Evolutionary conservation across 1,284 basidiomycete species (phyloP).

Genomic region (Cryptococcus sp.): DNA sequence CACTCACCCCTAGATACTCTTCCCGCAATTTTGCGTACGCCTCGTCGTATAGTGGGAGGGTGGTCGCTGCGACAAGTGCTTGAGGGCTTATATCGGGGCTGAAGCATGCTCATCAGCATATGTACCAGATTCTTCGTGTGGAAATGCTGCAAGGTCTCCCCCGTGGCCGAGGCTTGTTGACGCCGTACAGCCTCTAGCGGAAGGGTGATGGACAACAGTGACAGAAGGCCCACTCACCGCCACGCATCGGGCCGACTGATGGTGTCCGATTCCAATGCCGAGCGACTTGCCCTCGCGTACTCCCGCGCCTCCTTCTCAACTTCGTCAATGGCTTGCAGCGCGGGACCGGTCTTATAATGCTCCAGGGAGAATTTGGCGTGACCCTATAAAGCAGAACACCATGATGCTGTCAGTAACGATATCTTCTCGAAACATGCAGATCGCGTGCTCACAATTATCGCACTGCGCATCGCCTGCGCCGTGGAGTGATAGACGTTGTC

Average conservation of each 20-base stretch:
- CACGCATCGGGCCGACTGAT: constrained; percentile 38
- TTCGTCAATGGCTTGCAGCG: constrained; percentile 37
- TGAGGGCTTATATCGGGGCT: constrained; percentile 45
- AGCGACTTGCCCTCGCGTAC: constrained; percentile 19
- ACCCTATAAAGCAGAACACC: constrained; percentile 12
- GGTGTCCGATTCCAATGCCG: constrained; percentile 11
- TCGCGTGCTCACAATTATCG: constrained; percentile 35
- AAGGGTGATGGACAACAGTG: background rate
- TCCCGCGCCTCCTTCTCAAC: constrained; percentile 39
- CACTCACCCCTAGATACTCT: constrained; percentile 47
- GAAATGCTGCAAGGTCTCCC: too few species aligned
- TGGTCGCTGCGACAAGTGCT: constrained; percentile 41
- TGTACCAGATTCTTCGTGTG: background rate
- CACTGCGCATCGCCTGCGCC: constrained; percentile 30
- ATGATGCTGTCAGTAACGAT: background rate
- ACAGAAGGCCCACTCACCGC: constrained; percentile 33
- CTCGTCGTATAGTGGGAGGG: constrained; percentile 48
- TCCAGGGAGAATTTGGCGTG: constrained; percentile 32
- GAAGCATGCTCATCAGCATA: background rate
- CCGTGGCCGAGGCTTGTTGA: too few species aligned
- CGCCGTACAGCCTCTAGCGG: background rate
- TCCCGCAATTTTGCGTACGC: constrained; percentile 38
- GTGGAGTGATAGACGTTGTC: constrained; percentile 32
- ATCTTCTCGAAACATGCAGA: background rate
- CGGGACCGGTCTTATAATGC: constrained; percentile 38